A percentile compares a stretch with the other conserved stretches of the same genome.
These are phyloP conservation scores for Nevesoporus exiguus DNA, from an alignment of 768 basidiomycete genomes.

Conservation along the genomic window DNA sequence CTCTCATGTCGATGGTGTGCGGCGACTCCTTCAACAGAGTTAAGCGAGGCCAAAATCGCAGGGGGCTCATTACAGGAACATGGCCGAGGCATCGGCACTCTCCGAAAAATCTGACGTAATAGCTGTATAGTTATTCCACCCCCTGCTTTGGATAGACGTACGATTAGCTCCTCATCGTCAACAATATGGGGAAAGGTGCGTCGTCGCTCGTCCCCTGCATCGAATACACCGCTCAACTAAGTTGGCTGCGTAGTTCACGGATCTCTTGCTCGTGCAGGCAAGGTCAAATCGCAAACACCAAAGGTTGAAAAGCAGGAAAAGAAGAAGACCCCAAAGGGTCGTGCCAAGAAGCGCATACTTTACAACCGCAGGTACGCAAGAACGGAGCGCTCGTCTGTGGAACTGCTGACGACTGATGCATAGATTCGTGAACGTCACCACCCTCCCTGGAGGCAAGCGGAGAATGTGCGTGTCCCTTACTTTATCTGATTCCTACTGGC, in stretches of 20 bases:
- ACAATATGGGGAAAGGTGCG: slow-evolving; percentile 74
- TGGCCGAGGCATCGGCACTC: too few species aligned
- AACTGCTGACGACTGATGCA: slow-evolving; percentile 3
- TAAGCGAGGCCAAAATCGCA: too few species aligned
- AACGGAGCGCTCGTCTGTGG: accelerated
- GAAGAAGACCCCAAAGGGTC: slow-evolving; percentile 97
- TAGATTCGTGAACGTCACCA: slow-evolving; percentile 93
- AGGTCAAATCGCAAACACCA: slow-evolving; percentile 97
- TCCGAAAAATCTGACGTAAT: slow-evolving; percentile 35
- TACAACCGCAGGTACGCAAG: slow-evolving; percentile 85
- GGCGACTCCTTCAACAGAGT: too few species aligned
- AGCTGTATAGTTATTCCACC: slow-evolving; percentile 42
- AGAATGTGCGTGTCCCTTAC: slow-evolving; percentile 74
- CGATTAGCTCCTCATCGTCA: slow-evolving; percentile 43
- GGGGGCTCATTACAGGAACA: too few species aligned
- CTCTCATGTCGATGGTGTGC: neutral
- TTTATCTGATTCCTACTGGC: slow-evolving; percentile 58
- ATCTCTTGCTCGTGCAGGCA: slow-evolving; percentile 98
- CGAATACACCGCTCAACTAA: neutral
- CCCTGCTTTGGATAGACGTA: slow-evolving; percentile 23
- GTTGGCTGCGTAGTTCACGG: slow-evolving; percentile 73
- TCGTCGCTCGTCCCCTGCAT: slow-evolving; percentile 8
- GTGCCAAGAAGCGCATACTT: slow-evolving; percentile 93
- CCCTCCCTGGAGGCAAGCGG: slow-evolving; percentile 88
- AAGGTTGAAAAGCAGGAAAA: slow-evolving; percentile 99